Percentiles rank a stretch among this genome's conserved stretches.
Evolutionary conservation across 1,284 basidiomycete genomes (phyloP).

Genomic region (Pseudozyma tsukubaensis): DNA sequence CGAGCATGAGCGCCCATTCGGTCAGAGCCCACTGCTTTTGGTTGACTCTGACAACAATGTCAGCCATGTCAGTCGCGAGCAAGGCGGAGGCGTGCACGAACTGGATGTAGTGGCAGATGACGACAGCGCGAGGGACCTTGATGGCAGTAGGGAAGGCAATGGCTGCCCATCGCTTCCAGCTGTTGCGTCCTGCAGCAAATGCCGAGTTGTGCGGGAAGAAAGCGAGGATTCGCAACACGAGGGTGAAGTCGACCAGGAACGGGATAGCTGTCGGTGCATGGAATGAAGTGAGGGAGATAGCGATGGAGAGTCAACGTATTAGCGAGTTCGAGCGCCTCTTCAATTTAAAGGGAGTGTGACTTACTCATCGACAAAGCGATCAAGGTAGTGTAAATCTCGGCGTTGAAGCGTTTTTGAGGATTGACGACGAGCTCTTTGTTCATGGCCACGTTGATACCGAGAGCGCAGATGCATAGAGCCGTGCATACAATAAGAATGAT

Average conservation of each 20-base stretch:
- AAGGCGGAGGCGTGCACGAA: slow-evolving; percentile 11
- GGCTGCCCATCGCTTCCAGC: slow-evolving; percentile 18
- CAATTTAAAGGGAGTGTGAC: too few species aligned
- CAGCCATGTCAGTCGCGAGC: slow-evolving; percentile 12
- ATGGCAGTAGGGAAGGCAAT: slow-evolving; percentile 26
- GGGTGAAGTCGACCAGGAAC: slow-evolving; percentile 30
- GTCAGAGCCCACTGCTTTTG: slow-evolving; percentile 22
- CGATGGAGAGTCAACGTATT: too few species aligned
- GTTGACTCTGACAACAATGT: slow-evolving; percentile 20
- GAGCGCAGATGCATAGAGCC: slow-evolving; percentile 13
- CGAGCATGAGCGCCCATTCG: slow-evolving; percentile 38
- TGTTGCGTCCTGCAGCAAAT: slow-evolving; percentile 8
- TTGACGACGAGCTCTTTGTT: slow-evolving; percentile 26
- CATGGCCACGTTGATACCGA: slow-evolving; percentile 20
- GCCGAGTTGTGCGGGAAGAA: slow-evolving; percentile 25
- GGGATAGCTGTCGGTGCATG: slow-evolving; percentile 35
- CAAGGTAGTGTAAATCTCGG: slow-evolving; percentile 19
- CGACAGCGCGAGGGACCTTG: slow-evolving; percentile 71
- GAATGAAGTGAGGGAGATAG: background rate
- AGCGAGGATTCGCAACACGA: slow-evolving; percentile 28
- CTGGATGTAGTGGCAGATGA: slow-evolving; percentile 28
- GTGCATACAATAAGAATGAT: slow-evolving; percentile 14
- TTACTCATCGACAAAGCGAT: slow-evolving; percentile 24
- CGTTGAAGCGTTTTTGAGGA: slow-evolving; percentile 19
- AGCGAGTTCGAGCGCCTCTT: too few species aligned